phyloP scores from a whole-genome alignment of 2,329 filamentous ascomycete genomes.

The Hymenoscyphus scutula region DNA sequence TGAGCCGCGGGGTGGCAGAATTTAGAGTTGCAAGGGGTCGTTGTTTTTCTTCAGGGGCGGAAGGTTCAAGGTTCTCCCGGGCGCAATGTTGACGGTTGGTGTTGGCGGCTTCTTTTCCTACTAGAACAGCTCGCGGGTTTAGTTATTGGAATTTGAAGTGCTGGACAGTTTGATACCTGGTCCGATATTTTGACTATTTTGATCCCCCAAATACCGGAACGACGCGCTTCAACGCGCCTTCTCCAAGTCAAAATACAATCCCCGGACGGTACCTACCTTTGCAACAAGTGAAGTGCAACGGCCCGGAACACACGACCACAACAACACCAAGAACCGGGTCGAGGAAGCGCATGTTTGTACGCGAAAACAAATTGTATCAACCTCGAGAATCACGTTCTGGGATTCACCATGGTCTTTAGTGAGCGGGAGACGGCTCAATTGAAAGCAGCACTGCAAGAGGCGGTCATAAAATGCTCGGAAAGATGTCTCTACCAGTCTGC shows the following conservation, averaged over 20 bases:
- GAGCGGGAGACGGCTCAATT: slow-evolving; percentile 52
- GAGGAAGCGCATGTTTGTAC: not conserved
- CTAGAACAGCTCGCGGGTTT: not conserved
- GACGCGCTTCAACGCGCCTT: not conserved
- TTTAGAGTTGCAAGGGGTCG: not conserved
- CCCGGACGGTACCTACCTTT: not conserved
- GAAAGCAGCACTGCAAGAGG: slow-evolving; percentile 72
- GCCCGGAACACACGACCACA: not conserved
- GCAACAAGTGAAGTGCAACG: slow-evolving; percentile 1
- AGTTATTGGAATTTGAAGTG: not conserved
- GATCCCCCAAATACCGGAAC: not conserved
- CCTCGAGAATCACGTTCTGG: not conserved
- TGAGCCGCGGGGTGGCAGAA: slow-evolving; percentile 16
- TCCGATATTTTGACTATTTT: not conserved
- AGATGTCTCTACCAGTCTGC: slow-evolving; percentile 92
- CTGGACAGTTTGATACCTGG: not conserved
- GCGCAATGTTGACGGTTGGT: not conserved
- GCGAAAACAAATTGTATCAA: not conserved
- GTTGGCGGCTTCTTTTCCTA: not conserved
- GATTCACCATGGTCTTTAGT: slow-evolving; percentile 41
- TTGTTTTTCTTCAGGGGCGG: not conserved
- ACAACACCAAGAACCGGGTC: not conserved
- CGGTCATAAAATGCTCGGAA: slow-evolving; percentile 88
- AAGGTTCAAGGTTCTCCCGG: not conserved
- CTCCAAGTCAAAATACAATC: not conserved